Base-by-base conservation (phyloP, 805 yeast species). In the Zygotorulaspora florentina region DNA sequence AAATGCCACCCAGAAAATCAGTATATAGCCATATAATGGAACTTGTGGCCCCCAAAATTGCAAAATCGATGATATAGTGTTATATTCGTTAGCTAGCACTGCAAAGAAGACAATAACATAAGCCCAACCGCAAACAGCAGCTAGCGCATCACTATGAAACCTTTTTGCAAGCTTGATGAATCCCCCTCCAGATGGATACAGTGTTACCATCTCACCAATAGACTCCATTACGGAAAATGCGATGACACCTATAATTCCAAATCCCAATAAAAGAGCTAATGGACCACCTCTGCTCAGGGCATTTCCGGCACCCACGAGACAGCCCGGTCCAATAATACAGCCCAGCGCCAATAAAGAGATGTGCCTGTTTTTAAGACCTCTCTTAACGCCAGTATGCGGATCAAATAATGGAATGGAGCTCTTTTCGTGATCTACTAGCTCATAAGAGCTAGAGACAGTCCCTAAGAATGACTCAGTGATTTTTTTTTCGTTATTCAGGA, bases 61-160 rank as follows among this genome's bases (percentile, higher is more conserved):
- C 73, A 9, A 72, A 57, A 11, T 55, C 29, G 38, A 54, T 51
- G 20, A 58, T 45, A 10, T 61, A 79, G 80, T 39, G 81, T 84
- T 68, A 78, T 68, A 11, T 82, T 73, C 4, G 76, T 70, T 55
- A 77, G 80, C 45, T 81, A 69, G 53, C 81, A 76, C 55, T 85
- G 69, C 48, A 77, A 51, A 48, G 35, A 47, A 48, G 13, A 51
- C 52, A 12, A 51, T 45, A 15, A 45, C 44, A 42, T 51, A 51
- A 1, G 52, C 52, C 17, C 29, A 47, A 16, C 42, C 52, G 25
- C 46, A 42, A 25, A 42, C 46, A 26, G 45, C 54, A 16, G 54
- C 43, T n/a, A 45, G 40, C 7, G 43, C 44, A 15, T 51, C 46
- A 26, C 52, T 48, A 25, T 49, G 46, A 40, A 48, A 42, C 36